These are phyloP conservation scores for Linnemannia zychae DNA, from an alignment of 192 early-diverging fungal genomes.

Conservation along the genomic window DNA sequence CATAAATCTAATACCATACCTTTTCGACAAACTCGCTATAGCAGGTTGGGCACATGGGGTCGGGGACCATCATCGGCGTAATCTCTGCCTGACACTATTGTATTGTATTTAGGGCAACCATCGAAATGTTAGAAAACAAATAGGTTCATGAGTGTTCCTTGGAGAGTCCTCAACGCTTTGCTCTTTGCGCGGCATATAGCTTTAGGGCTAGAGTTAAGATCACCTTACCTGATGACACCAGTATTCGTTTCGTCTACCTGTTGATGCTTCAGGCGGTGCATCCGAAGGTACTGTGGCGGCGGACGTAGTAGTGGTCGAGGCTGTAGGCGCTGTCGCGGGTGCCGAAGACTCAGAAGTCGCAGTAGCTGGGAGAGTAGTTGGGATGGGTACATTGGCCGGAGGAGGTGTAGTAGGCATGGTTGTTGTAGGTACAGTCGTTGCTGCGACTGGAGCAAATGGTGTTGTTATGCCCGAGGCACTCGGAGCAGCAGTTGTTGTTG, in stretches of 20 bases:
- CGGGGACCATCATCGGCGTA: slow-evolving; percentile 74
- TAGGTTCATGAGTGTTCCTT: neutral
- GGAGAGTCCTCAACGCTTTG: too few relatives aligned
- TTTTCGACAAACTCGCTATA: slow-evolving; percentile 88
- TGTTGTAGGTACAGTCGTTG: neutral
- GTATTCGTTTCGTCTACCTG: neutral
- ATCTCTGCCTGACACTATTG: slow-evolving; percentile 47
- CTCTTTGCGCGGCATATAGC: too few relatives aligned
- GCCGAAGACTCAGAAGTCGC: neutral
- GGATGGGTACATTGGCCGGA: neutral
- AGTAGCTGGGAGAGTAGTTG: too few relatives aligned
- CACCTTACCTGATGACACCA: slow-evolving; percentile 45
- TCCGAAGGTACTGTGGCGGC: neutral
- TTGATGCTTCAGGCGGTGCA: neutral
- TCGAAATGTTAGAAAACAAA: neutral
- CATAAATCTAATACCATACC: slow-evolving; percentile 56
- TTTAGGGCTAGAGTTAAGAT: too few relatives aligned
- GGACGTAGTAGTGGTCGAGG: neutral
- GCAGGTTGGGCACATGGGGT: slow-evolving; percentile 85
- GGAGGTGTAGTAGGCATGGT: neutral
- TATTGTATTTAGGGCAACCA: neutral
- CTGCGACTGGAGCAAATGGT: neutral
- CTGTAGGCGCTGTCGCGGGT: neutral
- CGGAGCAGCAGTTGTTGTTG: neutral
- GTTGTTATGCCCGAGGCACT: neutral